Conservation (phyloP, 371 early-diverging fungal genomes). For the Funneliformis caledonium region DNA sequence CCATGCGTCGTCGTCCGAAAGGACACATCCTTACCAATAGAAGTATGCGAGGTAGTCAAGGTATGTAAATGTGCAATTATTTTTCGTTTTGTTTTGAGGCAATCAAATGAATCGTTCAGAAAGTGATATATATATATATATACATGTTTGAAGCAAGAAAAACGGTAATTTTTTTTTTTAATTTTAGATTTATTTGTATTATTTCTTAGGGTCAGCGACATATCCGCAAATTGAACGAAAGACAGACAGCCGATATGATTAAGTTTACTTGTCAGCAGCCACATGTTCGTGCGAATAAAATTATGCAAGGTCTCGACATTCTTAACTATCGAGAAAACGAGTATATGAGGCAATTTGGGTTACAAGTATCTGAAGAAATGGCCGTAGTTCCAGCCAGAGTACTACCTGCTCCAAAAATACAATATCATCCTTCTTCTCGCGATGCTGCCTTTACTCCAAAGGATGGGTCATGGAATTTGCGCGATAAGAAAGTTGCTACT, state of each 20-base stretch:
- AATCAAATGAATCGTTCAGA: no score
- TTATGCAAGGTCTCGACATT: conserved; percentile 56
- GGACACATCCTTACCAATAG: conserved; percentile 78
- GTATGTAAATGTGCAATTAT: conserved; percentile 80
- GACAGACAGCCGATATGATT: conserved; percentile 91
- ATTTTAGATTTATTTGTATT: background rate
- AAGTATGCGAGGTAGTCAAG: conserved; percentile 79
- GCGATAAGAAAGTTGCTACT: conserved; percentile 78
- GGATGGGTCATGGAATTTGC: conserved; percentile 91
- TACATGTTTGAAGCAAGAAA: background rate
- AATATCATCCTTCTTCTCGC: conserved; percentile 62
- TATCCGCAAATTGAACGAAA: conserved; percentile 77
- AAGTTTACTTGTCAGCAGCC: conserved; percentile 86
- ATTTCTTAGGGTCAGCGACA: conserved; percentile 69
- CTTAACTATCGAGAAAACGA: conserved; percentile 59
- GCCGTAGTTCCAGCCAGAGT: conserved; percentile 63
- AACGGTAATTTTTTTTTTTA: no score
- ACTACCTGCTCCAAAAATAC: conserved; percentile 77
- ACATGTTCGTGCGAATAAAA: conserved; percentile 50
- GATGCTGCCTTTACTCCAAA: conserved; percentile 73
- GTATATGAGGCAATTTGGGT: conserved; percentile 66
- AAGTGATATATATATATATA: background rate
- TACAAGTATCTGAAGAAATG: conserved; percentile 67
- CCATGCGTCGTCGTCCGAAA: conserved; percentile 81
- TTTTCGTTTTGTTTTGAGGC: background rate